phyloP scores from a whole-genome alignment of 352 stramenopile species.

The Globisporangium perplexum region DNA sequence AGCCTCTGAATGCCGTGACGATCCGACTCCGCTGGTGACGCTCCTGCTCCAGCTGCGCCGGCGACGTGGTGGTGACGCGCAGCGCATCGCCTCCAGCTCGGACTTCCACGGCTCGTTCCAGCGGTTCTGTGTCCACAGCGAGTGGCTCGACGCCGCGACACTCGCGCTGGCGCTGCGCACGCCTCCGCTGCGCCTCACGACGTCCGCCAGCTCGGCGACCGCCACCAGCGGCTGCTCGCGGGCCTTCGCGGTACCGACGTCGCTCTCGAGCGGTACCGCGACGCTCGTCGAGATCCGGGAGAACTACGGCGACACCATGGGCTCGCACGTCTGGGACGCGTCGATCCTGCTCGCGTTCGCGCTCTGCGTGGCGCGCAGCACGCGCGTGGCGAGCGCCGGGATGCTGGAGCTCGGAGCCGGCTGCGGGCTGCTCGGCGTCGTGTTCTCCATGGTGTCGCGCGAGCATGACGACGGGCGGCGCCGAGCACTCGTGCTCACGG shows the following conservation, averaged over 20 bases:
- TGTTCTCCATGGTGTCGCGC: conserved; percentile 8
- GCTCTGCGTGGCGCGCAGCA: conserved; percentile 13
- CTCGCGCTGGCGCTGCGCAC: conserved; percentile 40
- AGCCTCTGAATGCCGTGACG: background rate
- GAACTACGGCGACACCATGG: conserved; percentile 63
- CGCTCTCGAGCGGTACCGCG: no score
- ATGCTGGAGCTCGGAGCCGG: conserved; percentile 46
- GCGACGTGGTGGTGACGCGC: background rate
- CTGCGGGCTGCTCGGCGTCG: conserved; percentile 39
- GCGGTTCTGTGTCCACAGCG: conserved; percentile 32
- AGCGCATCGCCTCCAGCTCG: background rate
- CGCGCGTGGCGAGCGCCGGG: background rate
- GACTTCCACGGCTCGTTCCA: conserved; percentile 16
- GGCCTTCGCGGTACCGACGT: conserved; percentile 6
- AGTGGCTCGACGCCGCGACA: conserved; percentile 15
- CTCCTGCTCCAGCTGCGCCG: background rate
- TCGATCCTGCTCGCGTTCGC: conserved; percentile 45
- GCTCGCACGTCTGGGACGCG: conserved; percentile 61
- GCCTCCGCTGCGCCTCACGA: conserved; percentile 14
- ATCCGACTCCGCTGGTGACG: background rate
- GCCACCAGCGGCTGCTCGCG: background rate
- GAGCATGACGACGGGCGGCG: background rate
- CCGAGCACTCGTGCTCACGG: conserved; percentile 23
- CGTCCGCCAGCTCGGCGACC: background rate
- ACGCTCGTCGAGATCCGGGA: conserved; percentile 31